Percentiles rank a stretch among this genome's conserved stretches.
Evolutionary conservation across 257 asterid species (phyloP).

Genomic region (Vinca minor): DNA sequence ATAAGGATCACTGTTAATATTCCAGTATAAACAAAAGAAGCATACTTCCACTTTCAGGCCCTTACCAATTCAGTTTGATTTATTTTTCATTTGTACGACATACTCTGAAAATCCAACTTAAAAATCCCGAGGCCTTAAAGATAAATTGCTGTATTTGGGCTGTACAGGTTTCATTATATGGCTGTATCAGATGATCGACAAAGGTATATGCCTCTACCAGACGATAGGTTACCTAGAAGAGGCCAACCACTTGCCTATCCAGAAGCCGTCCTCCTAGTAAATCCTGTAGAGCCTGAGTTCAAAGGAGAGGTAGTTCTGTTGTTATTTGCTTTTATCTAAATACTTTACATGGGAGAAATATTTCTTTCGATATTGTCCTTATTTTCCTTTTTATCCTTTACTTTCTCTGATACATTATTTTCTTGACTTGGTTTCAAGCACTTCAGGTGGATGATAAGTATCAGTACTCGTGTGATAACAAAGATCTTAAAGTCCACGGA

Average conservation of each 20-base stretch:
- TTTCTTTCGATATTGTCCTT: neutral
- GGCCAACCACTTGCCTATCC: slow-evolving; percentile 57
- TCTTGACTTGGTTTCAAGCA: slow-evolving; percentile 3
- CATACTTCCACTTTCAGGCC: no score
- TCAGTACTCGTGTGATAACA: slow-evolving; percentile 53
- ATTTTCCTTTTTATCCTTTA: neutral
- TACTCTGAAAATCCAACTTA: neutral
- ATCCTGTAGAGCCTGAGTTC: slow-evolving; percentile 59
- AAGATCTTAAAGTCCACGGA: slow-evolving; percentile 59
- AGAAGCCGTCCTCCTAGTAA: slow-evolving; percentile 65
- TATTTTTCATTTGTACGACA: neutral
- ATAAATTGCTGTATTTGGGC: neutral
- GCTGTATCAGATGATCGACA: slow-evolving; percentile 59
- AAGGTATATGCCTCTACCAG: slow-evolving; percentile 73
- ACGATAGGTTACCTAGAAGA: slow-evolving; percentile 56
- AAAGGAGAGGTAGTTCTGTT: slow-evolving; percentile 51
- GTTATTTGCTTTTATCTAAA: neutral
- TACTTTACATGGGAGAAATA: neutral
- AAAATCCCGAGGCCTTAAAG: neutral
- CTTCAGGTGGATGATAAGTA: slow-evolving; percentile 74
- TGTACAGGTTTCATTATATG: slow-evolving; percentile 66
- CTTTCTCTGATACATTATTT: neutral
- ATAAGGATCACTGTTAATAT: neutral
- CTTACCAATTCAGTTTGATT: no score
- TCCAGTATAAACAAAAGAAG: neutral